These are phyloP conservation scores for Ilyonectria sp. DNA, from an alignment of 2,329 filamentous ascomycete species.

Conservation along the genomic window DNA sequence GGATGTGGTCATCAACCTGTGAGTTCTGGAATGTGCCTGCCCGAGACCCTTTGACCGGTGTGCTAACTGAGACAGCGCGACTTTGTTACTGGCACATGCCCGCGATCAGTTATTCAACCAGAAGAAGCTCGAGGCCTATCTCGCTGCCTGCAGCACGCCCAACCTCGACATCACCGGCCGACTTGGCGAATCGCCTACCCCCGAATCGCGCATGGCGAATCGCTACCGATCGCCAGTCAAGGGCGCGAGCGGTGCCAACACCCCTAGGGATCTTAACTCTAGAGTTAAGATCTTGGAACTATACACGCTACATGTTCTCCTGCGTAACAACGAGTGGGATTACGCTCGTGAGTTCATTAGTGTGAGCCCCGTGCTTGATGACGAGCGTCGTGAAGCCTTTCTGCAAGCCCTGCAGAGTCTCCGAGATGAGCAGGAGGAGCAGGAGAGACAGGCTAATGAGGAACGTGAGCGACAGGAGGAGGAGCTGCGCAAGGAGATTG, in stretches of 20 bases:
- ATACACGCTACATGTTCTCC: constrained; percentile 95
- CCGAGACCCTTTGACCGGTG: constrained; percentile 3
- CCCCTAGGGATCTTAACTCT: constrained; percentile 86
- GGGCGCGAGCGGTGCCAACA: constrained; percentile 78
- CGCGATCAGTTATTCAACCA: constrained; percentile 88
- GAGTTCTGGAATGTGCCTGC: constrained; percentile 52
- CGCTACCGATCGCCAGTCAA: constrained; percentile 63
- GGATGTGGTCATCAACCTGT: constrained; percentile 94
- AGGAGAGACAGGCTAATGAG: constrained; percentile 76
- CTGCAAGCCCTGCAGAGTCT: constrained; percentile 87
- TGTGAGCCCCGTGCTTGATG: constrained; percentile 89
- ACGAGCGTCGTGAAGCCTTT: constrained; percentile 91
- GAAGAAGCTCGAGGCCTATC: constrained; percentile 87
- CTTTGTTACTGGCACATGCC: constrained; percentile 91
- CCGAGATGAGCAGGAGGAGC: constrained; percentile 85
- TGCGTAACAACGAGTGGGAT: constrained; percentile 95
- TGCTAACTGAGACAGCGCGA: constrained; percentile 73
- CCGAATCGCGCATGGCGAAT: constrained; percentile 54
- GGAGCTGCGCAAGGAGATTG: constrained; percentile 68
- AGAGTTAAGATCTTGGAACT: constrained; percentile 94
- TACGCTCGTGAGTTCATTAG: constrained; percentile 93
- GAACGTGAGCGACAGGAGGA: constrained; percentile 71
- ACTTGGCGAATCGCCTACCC: constrained; percentile 64
- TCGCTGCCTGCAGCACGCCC: constrained; percentile 82
- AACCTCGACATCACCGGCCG: constrained; percentile 80